Evolutionary conservation across 2,329 filamentous ascomycete genomes (phyloP).

Genomic region (Amphichorda felina): DNA sequence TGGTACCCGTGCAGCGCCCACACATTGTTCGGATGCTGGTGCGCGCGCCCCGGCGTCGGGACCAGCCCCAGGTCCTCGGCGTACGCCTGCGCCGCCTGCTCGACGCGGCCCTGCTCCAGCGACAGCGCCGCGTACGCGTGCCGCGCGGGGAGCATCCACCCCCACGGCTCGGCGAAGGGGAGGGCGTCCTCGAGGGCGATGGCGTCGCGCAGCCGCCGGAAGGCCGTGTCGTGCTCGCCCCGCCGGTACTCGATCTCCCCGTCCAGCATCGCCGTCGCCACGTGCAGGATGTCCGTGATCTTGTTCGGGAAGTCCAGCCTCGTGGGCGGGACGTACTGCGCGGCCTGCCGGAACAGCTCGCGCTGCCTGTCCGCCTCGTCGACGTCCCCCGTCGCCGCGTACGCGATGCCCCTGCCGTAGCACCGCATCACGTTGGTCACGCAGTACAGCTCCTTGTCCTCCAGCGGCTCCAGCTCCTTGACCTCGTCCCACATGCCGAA

Average conservation of each 20-base stretch:
- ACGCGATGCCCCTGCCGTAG: constrained; percentile 55
- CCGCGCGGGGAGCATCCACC: constrained; percentile 59
- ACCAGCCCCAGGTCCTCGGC: constrained; percentile 44
- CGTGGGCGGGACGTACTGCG: constrained; percentile 34
- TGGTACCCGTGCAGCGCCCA: constrained; percentile 61
- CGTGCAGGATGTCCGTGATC: constrained; percentile 37
- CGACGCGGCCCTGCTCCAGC: constrained; percentile 45
- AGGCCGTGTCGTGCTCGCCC: constrained; percentile 41
- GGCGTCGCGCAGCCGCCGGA: constrained; percentile 38
- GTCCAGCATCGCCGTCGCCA: constrained; percentile 53
- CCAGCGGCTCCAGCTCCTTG: constrained; percentile 36
- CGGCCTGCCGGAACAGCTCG: constrained; percentile 32
- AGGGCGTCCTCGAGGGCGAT: constrained; percentile 46
- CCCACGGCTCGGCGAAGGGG: constrained; percentile 59
- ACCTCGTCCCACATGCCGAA: constrained; percentile 60
- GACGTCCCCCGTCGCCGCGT: constrained; percentile 41
- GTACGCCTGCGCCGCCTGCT: constrained; percentile 41
- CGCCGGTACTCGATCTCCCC: constrained; percentile 59
- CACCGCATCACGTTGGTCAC: constrained; percentile 52
- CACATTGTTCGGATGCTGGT: constrained; percentile 56
- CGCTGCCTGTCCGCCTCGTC: constrained; percentile 36
- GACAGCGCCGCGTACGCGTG: constrained; percentile 56
- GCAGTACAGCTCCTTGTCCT: constrained; percentile 46
- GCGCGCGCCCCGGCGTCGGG: constrained; percentile 42
- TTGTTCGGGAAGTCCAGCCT: constrained; percentile 27